Base-by-base conservation (phyloP, 2,329 filamentous ascomycete genomes). In the Cercospora beticola region DNA sequence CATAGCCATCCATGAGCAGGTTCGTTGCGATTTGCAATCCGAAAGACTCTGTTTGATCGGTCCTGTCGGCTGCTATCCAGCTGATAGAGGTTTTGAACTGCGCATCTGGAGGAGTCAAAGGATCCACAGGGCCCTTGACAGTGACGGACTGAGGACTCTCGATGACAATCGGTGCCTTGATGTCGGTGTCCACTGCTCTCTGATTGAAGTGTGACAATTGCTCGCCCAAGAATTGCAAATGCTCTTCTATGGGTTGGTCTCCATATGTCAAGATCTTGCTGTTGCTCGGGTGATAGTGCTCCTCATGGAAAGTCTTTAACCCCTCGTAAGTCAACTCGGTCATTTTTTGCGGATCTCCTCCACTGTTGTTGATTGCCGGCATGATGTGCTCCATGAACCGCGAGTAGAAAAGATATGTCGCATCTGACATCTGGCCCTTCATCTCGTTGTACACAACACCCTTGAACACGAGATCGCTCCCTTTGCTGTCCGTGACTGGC, bases 361-460 rank as follows among this genome's bases (percentile, higher is more conserved):
- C 95, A 1, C 94, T 98, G 82, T 99, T 98, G 82, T 99, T 92
- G 79, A 99, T 91, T 43, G 91, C 90, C 0, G 95, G 95, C 78
- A 97, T 95, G 64, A 99, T 92, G 78, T 95, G 91, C 75, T 98
- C 93, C 78, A 97, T 93, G 81, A 97, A 99, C 64, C 91, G 88
- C 73, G 97, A 97, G 79, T 97, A 98, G 83, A 92, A 99, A 0
- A 98, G 84, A 76, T 99, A 99, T 73, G 93, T 93, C 6, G 94
- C 93, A 79, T 99, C 95, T 2, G 95, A 98, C 90, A 98, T 97
- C 78, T 97, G 94, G 0, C 95, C 95, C 82, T 99, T 99, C 95
- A 99, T 99, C 83, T 99, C 95, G 76, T 99, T 99, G 83, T 98
- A 98, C 0, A 98, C 94, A 1, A 98, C 95, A 28, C 94, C 94